Base-by-base conservation (phyloP, 129 eudicot genomes). In the Ambrosia trifida region DNA sequence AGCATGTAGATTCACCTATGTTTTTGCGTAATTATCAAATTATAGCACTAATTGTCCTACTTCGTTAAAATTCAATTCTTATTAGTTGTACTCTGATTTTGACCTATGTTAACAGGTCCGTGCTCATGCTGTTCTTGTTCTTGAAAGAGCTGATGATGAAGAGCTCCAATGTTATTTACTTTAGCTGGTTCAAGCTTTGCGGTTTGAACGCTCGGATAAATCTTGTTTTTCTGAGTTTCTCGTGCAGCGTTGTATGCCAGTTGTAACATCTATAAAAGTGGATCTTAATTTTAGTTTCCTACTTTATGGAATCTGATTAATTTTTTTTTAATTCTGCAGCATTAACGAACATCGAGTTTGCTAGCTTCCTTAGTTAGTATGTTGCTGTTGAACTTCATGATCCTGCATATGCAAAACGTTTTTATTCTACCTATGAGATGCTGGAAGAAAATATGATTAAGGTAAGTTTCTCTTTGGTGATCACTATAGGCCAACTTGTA, bases 361-460 rank as follows among this genome's bases (percentile, higher is more conserved):
- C 97, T 68, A 95, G 99, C 89, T 95, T 95, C 81, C 91, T 95
- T 5, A 92, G 97, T n/a, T n/a, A n/a, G n/a, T n/a, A n/a, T n/a
- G n/a, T n/a, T n/a, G n/a, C n/a, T n/a, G n/a, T n/a, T n/a, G n/a
- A n/a, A n/a, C n/a, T n/a, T n/a, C n/a, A 62, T 40, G 99, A 95
- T 81, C 99, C 87, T 71, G 89, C 90, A 24, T 88, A 95, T 77
- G 99, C 97, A 18, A 95, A 91, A 76, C 99, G 97, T 3, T 95
- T 95, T 80, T 95, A 95, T 72, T 84, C 83, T 45, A 83, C 97
- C 14, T 87, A 95, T 58, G 99, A 95, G 72, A 68, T 85, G 74
- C 72, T 90, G 63, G 94, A 95, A 77, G 99, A 95, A 77, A 86
- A 90, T 81, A 80, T 94, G 91, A 76, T 87, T 31, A 95, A 95